These are phyloP conservation scores for Keithomyces neogunnii DNA, from an alignment of 2,329 filamentous ascomycete genomes.

Conservation along the genomic window DNA sequence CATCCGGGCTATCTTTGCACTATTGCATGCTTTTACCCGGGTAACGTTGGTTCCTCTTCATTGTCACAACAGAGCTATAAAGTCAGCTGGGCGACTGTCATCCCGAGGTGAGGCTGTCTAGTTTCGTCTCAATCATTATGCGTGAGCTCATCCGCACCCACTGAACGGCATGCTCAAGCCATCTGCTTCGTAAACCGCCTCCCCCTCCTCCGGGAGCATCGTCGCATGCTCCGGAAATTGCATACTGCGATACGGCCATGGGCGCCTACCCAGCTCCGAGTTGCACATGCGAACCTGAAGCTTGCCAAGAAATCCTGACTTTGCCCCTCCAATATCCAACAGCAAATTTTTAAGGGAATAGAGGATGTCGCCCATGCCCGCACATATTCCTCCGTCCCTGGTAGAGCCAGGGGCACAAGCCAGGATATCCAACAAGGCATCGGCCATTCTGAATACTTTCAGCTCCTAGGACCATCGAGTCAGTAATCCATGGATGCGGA, in stretches of 20 bases:
- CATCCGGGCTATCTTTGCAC: too few relatives aligned
- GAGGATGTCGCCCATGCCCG: slow-evolving; percentile 15
- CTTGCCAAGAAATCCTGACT: slow-evolving; percentile 12
- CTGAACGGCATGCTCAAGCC: too few relatives aligned
- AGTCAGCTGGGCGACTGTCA: too few relatives aligned
- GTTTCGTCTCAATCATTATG: neutral
- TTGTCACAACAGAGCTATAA: too few relatives aligned
- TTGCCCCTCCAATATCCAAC: slow-evolving; percentile 14
- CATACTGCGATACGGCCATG: slow-evolving; percentile 1
- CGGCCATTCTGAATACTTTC: slow-evolving; percentile 17
- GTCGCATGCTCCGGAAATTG: neutral
- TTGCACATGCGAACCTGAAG: slow-evolving; percentile 12
- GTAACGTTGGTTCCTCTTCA: too few relatives aligned
- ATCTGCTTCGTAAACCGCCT: neutral
- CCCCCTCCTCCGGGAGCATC: neutral
- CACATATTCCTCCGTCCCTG: slow-evolving; percentile 14
- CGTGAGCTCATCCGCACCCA: too few relatives aligned
- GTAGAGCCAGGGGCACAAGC: slow-evolving; percentile 11
- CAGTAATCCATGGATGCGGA: neutral
- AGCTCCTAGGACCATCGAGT: slow-evolving; percentile 12
- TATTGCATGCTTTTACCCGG: too few relatives aligned
- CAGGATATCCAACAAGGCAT: slow-evolving; percentile 16
- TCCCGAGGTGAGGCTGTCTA: neutral
- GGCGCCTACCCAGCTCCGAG: neutral
- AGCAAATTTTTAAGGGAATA: slow-evolving; percentile 14